Evolutionary conservation across 75 land plant genomes (phyloP), one percentile per base, ranked within the genome.

Genomic region (Pinus taeda): DNA sequence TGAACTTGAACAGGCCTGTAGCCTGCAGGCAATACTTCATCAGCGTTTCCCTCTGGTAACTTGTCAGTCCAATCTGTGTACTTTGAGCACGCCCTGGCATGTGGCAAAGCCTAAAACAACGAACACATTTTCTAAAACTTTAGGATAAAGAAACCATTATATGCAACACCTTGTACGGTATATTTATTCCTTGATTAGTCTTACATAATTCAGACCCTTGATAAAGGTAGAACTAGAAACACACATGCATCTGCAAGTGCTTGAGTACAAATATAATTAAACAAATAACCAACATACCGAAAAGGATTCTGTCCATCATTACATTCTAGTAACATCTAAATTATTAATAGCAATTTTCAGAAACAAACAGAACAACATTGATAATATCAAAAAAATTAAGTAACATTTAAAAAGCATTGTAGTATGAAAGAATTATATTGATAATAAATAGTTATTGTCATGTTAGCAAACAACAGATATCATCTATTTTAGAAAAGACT

Each of bases 1-100:
- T 89, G 85, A 72, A 93, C 86, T 74, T 87, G 83, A 56, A 96
- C 97, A 75, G 94, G 91, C 70, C 88, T 85, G 73, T 91, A 96
- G 18, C 93, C 93, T 74, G 74, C 78, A 63, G 94, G 91, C 36
- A 85, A 57, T 18, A 85, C 80, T 29, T 69, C 83, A 36, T 77
- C 71, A 57, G 30, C 45, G 75, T 76, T 83, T 72, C 82, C 78
- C 59, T 71, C 72, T 20, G 77, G 39, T 15, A 76, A 59, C 57
- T 83, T 85, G 22, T 84, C 88, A 20, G 57, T 42, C 86, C 84
- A 80, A 22, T 29, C 24, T 15, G 79, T 79, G 57, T 74, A 84
- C 77, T 90, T 88, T 57, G 86, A 86, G 77, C 84, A 80, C 45
- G 81, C 81, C 78, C 85, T 82, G 67, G 92, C 81, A 88, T 81